Base-by-base conservation (phyloP, 2,329 filamentous ascomycete genomes). In the Hypoxylon sp. region DNA sequence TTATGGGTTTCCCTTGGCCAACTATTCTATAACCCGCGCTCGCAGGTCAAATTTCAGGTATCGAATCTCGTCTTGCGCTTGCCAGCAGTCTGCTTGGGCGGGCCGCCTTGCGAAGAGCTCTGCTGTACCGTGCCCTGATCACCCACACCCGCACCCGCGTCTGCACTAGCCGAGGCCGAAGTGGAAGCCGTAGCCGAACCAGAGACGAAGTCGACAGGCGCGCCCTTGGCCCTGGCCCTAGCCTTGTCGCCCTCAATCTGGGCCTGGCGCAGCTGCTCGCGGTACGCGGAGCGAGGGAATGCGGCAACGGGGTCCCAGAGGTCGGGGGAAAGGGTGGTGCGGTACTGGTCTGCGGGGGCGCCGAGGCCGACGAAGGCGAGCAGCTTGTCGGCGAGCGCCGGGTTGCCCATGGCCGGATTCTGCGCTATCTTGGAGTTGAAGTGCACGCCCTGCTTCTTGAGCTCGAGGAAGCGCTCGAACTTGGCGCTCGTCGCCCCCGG, bases 371-470 rank as follows among this genome's bases (percentile, higher is more conserved):
- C 87, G 75, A 91, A 93, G 20, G 79, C 81, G 77, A 92, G 81
- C 52, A 94, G 78, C 74, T 90, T 92, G 61, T 89, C 85, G 73
- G 86, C 83, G 49, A 93, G 77, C 37, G 83, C 84, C 2, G 91
- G 91, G 69, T 94, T 94, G 48, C 84, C 83, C 56, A 93, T 77
- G 6, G 88, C 85, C 0, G 83, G 75, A 0, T 88, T 89, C 55
- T 82, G 81, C 29, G 88, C 84, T 7, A 95, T 78, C 60, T 89
- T 87, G 66, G 86, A 80, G 72, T 95, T 93, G 79, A 94, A 94
- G 74, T 95, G 91, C 13, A 87, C 80, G 3, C 88, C 88, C 62
- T 88, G 85, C 69, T 85, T 86, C 76, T 95, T 95, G n/a, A 94
- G 81, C 41, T 85, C 80, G 0, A 94, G 82, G 64, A 95, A 94